Evolutionary conservation across 441 rosid genomes (phyloP).

Genomic region (Corymbia calophylla): DNA sequence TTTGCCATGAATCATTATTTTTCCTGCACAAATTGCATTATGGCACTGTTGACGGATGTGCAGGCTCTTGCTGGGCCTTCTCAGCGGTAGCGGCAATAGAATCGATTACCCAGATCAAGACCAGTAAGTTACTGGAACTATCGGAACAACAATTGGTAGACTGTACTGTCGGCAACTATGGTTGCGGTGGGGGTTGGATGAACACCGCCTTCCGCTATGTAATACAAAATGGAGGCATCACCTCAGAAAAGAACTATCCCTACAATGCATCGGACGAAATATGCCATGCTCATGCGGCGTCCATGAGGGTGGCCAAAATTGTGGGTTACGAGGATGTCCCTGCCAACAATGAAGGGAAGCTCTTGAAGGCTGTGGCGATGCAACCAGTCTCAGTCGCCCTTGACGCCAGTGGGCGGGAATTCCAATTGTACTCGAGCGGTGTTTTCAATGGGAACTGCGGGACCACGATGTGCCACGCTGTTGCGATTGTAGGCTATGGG

Average conservation of each 20-base stretch:
- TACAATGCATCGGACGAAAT: neutral
- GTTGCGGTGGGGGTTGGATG: neutral
- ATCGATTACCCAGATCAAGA: neutral
- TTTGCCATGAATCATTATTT: neutral
- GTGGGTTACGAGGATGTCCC: neutral
- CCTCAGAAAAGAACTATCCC: neutral
- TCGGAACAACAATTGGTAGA: neutral
- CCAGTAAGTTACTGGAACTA: neutral
- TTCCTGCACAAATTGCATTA: neutral
- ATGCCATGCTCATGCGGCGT: neutral
- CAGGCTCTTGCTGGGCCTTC: neutral
- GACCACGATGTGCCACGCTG: too few relatives aligned
- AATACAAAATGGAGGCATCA: neutral
- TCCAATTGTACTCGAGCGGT: neutral
- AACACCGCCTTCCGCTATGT: neutral
- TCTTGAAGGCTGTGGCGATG: neutral
- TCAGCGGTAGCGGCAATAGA: neutral
- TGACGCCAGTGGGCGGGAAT: neutral
- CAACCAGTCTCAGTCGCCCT: neutral
- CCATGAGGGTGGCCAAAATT: neutral
- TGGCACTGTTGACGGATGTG: neutral
- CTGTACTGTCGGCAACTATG: neutral
- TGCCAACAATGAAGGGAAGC: neutral
- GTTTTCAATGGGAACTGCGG: neutral
- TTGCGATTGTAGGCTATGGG: neutral